phyloP scores from a whole-genome alignment of 1,139 yeast species.

The Hyphopichia pseudoburtonii region DNA sequence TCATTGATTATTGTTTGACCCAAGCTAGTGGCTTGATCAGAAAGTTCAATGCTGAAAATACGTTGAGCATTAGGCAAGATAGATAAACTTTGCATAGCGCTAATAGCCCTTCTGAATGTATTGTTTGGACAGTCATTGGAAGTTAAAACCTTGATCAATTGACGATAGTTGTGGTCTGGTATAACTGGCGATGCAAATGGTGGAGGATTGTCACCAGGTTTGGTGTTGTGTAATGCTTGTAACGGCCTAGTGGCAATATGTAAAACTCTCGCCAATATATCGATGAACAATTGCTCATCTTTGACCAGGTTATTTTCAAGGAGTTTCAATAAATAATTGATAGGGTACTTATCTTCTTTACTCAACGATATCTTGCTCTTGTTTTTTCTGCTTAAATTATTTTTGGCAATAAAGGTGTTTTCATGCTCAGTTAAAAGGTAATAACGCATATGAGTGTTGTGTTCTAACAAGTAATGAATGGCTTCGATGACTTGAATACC shows the following conservation, averaged over 20 bases:
- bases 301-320: conserved; percentile 63
- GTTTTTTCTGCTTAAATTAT: conserved; percentile 37
- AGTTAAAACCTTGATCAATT: conserved; percentile 68
- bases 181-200: conserved; percentile 60
- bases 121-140: conserved; percentile 85
- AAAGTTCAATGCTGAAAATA: conserved; percentile 67
- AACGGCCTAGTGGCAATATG: conserved; percentile 79
- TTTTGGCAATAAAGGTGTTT: conserved; percentile 49
- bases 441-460: conserved; percentile 67
- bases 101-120: conserved; percentile 81
- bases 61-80: conserved; percentile 60
- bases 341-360: conserved; percentile 62
- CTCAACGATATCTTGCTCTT: conserved; percentile 33
- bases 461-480: conserved; percentile 67
- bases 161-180: conserved; percentile 61
- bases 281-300: conserved; percentile 76
- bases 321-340: conserved; percentile 64
- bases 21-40: conserved; percentile 61
- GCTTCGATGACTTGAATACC: conserved; percentile 81
- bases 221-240: conserved; percentile 42
- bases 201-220: conserved; percentile 17
- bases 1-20: conserved; percentile 61
- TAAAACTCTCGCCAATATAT: conserved; percentile 68
- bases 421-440: conserved; percentile 86
- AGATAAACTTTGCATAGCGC: conserved; percentile 79